Conservation (phyloP, 75 land plant genomes). For the Pinus tabuliformis region DNA sequence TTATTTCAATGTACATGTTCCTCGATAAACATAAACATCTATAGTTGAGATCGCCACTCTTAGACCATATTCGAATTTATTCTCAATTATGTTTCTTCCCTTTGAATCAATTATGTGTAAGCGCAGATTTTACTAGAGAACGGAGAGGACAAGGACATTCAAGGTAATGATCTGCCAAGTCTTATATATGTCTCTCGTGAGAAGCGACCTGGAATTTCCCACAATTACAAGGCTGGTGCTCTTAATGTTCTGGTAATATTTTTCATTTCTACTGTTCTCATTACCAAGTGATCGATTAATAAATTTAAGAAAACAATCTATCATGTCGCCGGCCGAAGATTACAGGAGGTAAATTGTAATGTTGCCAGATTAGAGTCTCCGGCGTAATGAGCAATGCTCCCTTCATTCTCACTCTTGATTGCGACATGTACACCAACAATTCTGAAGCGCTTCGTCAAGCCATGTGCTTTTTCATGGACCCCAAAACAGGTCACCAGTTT, state of each 20-base stretch:
- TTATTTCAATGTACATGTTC: too few species aligned
- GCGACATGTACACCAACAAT: slow-evolving; percentile 41
- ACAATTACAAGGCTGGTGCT: slow-evolving; percentile 64
- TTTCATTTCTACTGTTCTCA: neutral
- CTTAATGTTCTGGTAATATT: slow-evolving; percentile 46
- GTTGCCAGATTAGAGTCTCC: slow-evolving; percentile 24
- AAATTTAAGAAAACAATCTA: too few species aligned
- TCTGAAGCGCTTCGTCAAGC: slow-evolving; percentile 27
- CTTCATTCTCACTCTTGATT: slow-evolving; percentile 31
- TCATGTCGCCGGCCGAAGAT: too few species aligned
- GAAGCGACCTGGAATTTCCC: slow-evolving; percentile 10
- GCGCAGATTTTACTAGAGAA: slow-evolving; percentile 40
- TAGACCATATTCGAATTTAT: neutral
- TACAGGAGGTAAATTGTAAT: too few species aligned
- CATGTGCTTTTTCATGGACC: slow-evolving; percentile 41
- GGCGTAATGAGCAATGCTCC: slow-evolving; percentile 34
- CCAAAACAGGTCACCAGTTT: slow-evolving; percentile 12
- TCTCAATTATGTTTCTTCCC: too few species aligned
- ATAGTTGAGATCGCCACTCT: neutral
- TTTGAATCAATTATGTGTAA: too few species aligned
- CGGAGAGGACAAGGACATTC: slow-evolving; percentile 13
- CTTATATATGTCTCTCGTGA: slow-evolving; percentile 38
- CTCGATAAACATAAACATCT: too few species aligned
- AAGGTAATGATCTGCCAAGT: slow-evolving; percentile 31
- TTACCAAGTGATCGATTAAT: too few species aligned